phyloP scores from a whole-genome alignment of 805 yeast genomes.

The Kuraishia piskuri region DNA sequence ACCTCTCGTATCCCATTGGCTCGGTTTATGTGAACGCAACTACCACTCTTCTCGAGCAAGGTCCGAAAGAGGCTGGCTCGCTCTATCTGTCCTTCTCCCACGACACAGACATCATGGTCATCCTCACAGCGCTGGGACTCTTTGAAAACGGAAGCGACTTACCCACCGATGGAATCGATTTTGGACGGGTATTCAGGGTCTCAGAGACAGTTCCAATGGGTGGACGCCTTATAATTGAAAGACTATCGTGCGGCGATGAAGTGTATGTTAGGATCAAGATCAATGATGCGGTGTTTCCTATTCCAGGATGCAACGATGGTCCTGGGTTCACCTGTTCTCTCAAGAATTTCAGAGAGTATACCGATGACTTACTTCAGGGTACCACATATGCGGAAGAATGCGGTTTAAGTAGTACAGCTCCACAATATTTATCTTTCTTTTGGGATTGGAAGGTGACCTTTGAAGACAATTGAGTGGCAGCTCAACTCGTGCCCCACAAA shows the following conservation, averaged over 20 bases:
- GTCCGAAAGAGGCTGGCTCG: conserved; percentile 22
- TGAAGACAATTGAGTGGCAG: background rate
- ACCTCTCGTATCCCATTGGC: conserved; percentile 50
- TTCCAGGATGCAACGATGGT: conserved; percentile 38
- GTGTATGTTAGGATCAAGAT: conserved; percentile 37
- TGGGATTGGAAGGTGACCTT: conserved; percentile 26
- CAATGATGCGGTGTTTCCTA: conserved; percentile 48
- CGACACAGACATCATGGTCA: conserved; percentile 58
- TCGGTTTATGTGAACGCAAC: conserved; percentile 47
- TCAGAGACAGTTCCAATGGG: conserved; percentile 51
- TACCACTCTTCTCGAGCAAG: conserved; percentile 11
- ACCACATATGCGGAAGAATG: conserved; percentile 22
- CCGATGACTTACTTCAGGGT: conserved; percentile 20
- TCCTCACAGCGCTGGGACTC: conserved; percentile 58
- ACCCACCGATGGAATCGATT: conserved; percentile 35
- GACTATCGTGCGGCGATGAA: conserved; percentile 28
- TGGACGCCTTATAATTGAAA: conserved; percentile 41
- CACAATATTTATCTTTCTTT: conserved; percentile 26
- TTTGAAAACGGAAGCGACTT: conserved; percentile 31
- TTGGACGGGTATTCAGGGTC: conserved; percentile 31
- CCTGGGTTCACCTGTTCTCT: conserved; percentile 43
- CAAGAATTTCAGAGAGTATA: conserved; percentile 22
- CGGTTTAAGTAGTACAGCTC: conserved; percentile 14
- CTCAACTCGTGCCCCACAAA: no score
- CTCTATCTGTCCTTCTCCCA: conserved; percentile 69